Conservation (phyloP, 805 yeast genomes). For the Wickerhamiella sorbophila region DNA sequence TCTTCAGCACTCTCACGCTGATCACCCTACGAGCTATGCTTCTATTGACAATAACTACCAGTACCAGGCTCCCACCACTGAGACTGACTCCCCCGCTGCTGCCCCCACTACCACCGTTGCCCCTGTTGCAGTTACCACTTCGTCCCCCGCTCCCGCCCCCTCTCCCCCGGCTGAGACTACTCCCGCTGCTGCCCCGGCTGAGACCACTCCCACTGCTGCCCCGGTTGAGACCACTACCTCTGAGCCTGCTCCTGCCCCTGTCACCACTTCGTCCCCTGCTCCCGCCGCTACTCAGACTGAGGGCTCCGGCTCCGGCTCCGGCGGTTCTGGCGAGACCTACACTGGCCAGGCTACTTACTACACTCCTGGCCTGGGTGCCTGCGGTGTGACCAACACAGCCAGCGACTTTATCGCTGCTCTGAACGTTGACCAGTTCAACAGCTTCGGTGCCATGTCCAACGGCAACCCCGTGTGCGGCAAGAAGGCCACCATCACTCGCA, state of each 20-base stretch:
- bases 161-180: slow-evolving; percentile 7
- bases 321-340: slow-evolving; percentile 18
- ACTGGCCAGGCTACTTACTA: slow-evolving; percentile 27
- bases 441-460: slow-evolving; percentile 31
- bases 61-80: slow-evolving; percentile 7
- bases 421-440: slow-evolving; percentile 26
- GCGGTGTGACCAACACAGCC: slow-evolving; percentile 35
- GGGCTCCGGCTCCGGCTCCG: slow-evolving; percentile 8
- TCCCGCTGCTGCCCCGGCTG: slow-evolving; percentile 5
- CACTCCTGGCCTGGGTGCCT: slow-evolving; percentile 35
- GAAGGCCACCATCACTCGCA: slow-evolving; percentile 33
- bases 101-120: slow-evolving; percentile 4
- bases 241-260: slow-evolving; percentile 8
- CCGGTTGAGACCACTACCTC: slow-evolving; percentile 7
- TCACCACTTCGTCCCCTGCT: slow-evolving; percentile 10
- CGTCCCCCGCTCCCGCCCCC: slow-evolving; percentile 1
- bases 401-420: slow-evolving; percentile 42
- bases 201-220: slow-evolving; percentile 6
- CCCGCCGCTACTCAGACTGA: slow-evolving; percentile 8
- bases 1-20: neutral
- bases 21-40: neutral
- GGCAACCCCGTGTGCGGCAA: slow-evolving; percentile 39
- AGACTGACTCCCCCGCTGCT: slow-evolving; percentile 4
- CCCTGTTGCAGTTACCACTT: slow-evolving; percentile 4
- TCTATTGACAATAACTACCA: neutral